Base-by-base conservation (phyloP, 495 filamentous ascomycete species). In the Podospora comata region DNA sequence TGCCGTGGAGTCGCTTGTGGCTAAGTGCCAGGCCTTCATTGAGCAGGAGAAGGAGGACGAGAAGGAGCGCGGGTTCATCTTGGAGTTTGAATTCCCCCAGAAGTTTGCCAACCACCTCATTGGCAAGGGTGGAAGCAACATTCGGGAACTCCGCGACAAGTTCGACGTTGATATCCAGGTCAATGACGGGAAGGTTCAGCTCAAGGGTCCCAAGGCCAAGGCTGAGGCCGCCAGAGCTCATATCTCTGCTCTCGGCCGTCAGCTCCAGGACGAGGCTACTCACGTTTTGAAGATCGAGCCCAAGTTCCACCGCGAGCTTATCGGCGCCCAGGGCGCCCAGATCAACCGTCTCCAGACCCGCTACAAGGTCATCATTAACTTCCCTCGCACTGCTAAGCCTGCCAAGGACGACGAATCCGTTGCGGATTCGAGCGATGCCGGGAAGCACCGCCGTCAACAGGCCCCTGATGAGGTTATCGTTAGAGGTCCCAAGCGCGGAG, bases 131-230 rank as follows among this genome's bases (percentile, higher is more conserved):
- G 95, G 95, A 27, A 93, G 93, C 80, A 94, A 94, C 78, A 95
- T 98, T 80, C 92, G 92, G 68, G 94, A 96, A 75, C 83, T 97
- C n/a, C 91, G 93, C 19, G 95, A 98, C 39, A 92, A 95, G 75
- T 96, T 96, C 72, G 96, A 98, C 76, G 96, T 99, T 39, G 95
- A 98, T 58, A 97, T 99, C 72, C 91, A 96, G 75, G 87, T 98
- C 44, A 91, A 96, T 58, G 85, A 89, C 66, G 87, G 87, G 26
- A 83, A 83, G 68, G 85, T 88, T n/a, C 83, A 85, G 67, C 79
- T 89, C 15, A 88, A 84, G 69, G 87, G 87, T 54, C 84, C 86
- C 34, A 83, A 85, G 73, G 84, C 85, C 53, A 87, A 88, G 82
- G 92, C 93, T 7, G 92, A 97, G 75, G 90, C 88, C 28, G 91